Conservation (phyloP, 495 filamentous ascomycete genomes). For the Aspergillus campestris region DNA sequence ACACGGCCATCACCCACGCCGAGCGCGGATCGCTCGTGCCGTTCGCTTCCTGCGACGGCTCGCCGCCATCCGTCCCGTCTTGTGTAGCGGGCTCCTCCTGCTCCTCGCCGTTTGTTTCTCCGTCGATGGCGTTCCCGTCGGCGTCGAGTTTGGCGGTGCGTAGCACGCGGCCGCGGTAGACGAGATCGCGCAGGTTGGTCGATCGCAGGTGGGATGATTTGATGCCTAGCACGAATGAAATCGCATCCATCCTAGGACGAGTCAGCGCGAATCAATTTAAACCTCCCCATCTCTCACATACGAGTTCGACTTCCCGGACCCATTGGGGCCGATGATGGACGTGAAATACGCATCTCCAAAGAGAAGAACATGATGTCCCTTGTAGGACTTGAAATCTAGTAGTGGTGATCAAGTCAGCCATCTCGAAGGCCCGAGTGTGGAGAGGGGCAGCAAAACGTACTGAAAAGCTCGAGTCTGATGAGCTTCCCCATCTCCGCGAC, state of each 20-base stretch:
- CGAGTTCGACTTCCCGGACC: constrained; percentile 99
- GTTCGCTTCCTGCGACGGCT: constrained; percentile 43
- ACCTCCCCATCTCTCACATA: constrained; percentile 37
- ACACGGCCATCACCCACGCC: constrained; percentile 98
- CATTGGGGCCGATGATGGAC: constrained; percentile 98
- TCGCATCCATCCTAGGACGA: constrained; percentile 83
- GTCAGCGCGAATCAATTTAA: constrained; percentile 12
- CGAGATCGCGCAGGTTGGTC: constrained; percentile 85
- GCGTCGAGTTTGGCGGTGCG: constrained; percentile 84
- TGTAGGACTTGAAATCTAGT: constrained; percentile 98
- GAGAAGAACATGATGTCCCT: constrained; percentile 85
- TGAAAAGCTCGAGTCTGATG: constrained; percentile 87
- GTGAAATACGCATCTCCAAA: constrained; percentile 99
- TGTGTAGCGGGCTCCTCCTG: constrained; percentile 18
- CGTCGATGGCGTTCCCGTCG: constrained; percentile 63
- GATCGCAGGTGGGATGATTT: constrained; percentile 96
- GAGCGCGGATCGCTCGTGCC: constrained; percentile 71
- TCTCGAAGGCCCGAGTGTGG: constrained; percentile 1
- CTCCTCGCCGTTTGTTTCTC: constrained; percentile 43
- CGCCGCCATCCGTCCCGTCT: constrained; percentile 19
- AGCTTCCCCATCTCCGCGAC: constrained; percentile 70
- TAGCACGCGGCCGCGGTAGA: constrained; percentile 92
- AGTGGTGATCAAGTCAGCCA: constrained; percentile 8
- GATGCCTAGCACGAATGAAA: constrained; percentile 97
- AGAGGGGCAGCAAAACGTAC: constrained; percentile 39